Conservation (phyloP, 139 green algal genomes). For the Closterium sp. region DNA sequence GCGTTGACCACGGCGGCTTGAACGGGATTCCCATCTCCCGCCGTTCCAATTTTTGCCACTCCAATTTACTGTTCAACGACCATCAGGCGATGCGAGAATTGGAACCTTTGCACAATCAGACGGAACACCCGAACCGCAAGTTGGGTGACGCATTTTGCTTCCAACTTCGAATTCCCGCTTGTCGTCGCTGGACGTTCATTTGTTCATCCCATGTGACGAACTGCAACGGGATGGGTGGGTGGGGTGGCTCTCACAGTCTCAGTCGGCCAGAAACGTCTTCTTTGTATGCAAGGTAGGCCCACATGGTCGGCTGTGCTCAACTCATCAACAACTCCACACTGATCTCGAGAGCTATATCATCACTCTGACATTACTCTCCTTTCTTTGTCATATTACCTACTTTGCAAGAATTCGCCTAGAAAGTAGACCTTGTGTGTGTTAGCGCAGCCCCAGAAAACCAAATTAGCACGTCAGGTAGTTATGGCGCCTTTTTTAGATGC, state of each 20-base stretch:
- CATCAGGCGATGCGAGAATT: background rate
- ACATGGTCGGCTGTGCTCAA: too few relatives aligned
- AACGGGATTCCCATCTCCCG: background rate
- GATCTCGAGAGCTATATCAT: too few relatives aligned
- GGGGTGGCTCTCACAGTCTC: too few relatives aligned
- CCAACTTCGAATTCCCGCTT: background rate
- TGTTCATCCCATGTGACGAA: background rate
- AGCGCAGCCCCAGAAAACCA: background rate
- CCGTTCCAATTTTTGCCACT: too few relatives aligned
- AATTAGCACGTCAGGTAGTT: background rate
- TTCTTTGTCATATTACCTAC: background rate
- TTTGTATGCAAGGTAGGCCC: too few relatives aligned
- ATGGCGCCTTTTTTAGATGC: background rate
- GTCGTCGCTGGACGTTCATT: background rate
- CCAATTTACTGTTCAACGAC: background rate
- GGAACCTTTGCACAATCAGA: background rate
- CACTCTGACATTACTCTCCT: background rate
- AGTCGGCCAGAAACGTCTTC: too few relatives aligned
- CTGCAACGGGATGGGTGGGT: background rate
- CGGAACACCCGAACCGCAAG: background rate
- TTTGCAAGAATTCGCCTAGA: background rate
- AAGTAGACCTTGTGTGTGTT: background rate
- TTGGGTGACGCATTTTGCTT: background rate
- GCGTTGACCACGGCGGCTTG: background rate
- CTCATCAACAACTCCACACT: too few relatives aligned